These are phyloP conservation scores for Verticillium tricorpus DNA, from an alignment of 2,329 filamentous ascomycete species.

Conservation along the genomic window DNA sequence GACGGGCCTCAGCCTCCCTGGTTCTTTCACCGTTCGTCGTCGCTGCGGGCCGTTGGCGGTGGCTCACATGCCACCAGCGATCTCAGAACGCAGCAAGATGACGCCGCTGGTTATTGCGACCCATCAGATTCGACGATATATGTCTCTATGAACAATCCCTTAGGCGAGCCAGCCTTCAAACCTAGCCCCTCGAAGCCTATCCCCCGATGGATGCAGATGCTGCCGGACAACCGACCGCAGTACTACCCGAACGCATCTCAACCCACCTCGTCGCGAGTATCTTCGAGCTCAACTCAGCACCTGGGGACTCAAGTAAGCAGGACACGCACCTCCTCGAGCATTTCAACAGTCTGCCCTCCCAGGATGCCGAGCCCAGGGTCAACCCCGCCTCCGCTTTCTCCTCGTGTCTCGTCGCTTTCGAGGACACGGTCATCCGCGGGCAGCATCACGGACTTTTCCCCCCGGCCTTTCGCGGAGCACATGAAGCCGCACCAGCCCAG, in stretches of 20 bases:
- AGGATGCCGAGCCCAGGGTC: constrained; percentile 1
- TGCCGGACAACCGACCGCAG: neutral
- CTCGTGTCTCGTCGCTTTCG: constrained; percentile 1
- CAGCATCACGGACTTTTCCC: neutral
- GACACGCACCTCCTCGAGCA: constrained; percentile 2
- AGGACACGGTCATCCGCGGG: neutral
- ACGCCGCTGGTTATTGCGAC: constrained; percentile 2
- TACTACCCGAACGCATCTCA: neutral
- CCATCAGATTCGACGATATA: constrained; percentile 33
- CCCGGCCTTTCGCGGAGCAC: neutral
- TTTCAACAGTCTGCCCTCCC: constrained; percentile 1
- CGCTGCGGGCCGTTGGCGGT: neutral
- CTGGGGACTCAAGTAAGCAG: neutral
- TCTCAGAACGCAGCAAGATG: neutral
- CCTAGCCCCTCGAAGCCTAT: constrained; percentile 47
- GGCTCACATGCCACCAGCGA: neutral
- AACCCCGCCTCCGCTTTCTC: neutral
- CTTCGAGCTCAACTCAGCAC: neutral
- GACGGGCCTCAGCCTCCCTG: constrained; percentile 1
- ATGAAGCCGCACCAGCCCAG: constrained; percentile 9
- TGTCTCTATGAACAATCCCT: constrained; percentile 44
- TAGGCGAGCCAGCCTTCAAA: constrained; percentile 40
- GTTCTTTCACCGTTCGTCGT: constrained; percentile 1
- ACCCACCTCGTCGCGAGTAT: neutral
- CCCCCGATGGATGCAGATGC: constrained; percentile 38